phyloP scores from a whole-genome alignment of 208 protist species.

The Trypanosoma melophagium region DNA sequence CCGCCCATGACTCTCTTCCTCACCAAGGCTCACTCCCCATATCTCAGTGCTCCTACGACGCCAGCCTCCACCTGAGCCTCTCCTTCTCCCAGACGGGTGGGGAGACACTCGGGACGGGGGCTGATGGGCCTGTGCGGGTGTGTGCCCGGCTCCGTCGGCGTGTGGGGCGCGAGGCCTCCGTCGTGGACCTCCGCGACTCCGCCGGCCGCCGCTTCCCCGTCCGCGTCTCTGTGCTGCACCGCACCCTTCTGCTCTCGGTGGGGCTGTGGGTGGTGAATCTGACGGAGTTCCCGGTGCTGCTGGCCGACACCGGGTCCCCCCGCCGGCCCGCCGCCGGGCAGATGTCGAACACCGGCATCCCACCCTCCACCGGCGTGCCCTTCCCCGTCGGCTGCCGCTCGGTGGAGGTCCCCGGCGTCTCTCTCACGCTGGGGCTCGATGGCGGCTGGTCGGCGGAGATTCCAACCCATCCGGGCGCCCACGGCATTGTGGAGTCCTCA shows the following conservation, averaged over 20 bases:
- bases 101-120: slow-evolving; percentile 42
- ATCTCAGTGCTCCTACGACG: slow-evolving; percentile 56
- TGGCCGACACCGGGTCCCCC: slow-evolving; percentile 50
- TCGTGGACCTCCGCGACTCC: slow-evolving; percentile 48
- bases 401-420: slow-evolving; percentile 52
- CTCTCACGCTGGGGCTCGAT: slow-evolving; percentile 68
- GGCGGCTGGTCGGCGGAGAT: slow-evolving; percentile 62
- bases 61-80: slow-evolving; percentile 52
- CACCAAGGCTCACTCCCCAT: slow-evolving; percentile 56
- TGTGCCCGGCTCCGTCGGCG: slow-evolving; percentile 40
- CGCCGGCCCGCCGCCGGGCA: slow-evolving; percentile 58
- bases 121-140: slow-evolving; percentile 25
- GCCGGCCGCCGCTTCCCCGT: slow-evolving; percentile 64
- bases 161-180: slow-evolving; percentile 54
- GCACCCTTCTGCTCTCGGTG: slow-evolving; percentile 71
- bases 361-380: slow-evolving; percentile 70
- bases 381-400: slow-evolving; percentile 69
- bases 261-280: slow-evolving; percentile 80
- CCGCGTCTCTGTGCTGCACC: slow-evolving; percentile 60
- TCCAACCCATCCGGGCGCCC: slow-evolving; percentile 55
- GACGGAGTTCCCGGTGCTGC: slow-evolving; percentile 73
- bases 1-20: slow-evolving; percentile 46
- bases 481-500: slow-evolving; percentile 60
- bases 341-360: slow-evolving; percentile 58
- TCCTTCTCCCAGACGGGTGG: slow-evolving; percentile 68